Evolutionary conservation across 371 early-diverging fungal species (phyloP).

Genomic region (Rhizopus arrhizus): DNA sequence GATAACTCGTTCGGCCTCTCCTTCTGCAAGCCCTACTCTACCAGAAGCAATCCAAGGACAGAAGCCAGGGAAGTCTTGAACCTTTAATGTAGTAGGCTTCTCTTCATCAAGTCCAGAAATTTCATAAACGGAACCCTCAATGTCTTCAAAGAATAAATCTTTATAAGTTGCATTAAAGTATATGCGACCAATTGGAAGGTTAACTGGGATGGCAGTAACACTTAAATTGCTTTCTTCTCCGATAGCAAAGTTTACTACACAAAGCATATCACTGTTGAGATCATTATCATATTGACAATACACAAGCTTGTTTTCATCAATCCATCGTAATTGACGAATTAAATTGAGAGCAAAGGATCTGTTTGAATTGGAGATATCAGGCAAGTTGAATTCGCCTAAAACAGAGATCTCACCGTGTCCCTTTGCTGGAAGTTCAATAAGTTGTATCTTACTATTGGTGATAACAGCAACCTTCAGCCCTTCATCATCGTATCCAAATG

Average conservation of each 20-base stretch:
- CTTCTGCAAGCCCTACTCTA: conserved; percentile 42
- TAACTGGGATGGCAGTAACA: conserved; percentile 22
- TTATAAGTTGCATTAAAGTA: conserved; percentile 32
- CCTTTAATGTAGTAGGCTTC: conserved; percentile 7
- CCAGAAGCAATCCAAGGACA: conserved; percentile 73
- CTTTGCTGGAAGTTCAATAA: conserved; percentile 47
- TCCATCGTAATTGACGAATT: conserved; percentile 43
- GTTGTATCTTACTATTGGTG: conserved; percentile 50
- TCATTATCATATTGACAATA: conserved; percentile 40
- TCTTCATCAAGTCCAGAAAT: conserved; percentile 25
- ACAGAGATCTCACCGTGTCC: conserved; percentile 30
- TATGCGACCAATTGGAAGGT: conserved; percentile 26
- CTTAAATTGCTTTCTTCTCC: conserved; percentile 5
- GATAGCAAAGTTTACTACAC: conserved; percentile 20
- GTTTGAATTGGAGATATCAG: conserved; percentile 9
- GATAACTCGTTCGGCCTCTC: conserved; percentile 45
- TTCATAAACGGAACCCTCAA: conserved; percentile 48
- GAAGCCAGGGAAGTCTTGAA: conserved; percentile 51
- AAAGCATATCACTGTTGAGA: conserved; percentile 29
- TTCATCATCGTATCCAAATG: conserved; percentile 61
- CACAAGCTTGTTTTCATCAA: conserved; percentile 28
- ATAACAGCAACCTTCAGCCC: conserved; percentile 76
- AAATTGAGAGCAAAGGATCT: conserved; percentile 16
- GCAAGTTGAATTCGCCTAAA: conserved; percentile 17
- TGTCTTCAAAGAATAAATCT: conserved; percentile 53